Evolutionary conservation across 768 basidiomycete species (phyloP).

Genomic region (Mrakia hoshinonis): DNA sequence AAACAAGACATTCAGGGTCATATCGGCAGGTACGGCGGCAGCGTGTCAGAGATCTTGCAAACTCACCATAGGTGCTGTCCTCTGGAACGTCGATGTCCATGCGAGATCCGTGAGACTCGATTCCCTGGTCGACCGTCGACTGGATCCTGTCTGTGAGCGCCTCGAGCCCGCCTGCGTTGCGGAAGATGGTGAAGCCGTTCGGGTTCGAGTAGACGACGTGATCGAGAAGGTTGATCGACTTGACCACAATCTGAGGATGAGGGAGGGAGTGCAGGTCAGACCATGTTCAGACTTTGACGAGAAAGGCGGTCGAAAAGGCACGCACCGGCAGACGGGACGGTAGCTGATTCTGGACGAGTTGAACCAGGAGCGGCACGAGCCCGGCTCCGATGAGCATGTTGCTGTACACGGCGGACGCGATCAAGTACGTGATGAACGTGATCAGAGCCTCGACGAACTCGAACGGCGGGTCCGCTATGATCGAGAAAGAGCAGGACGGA

Average conservation of each 20-base stretch:
- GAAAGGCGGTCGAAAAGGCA: not conserved
- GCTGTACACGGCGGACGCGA: conserved; percentile 72
- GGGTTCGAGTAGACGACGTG: conserved; percentile 81
- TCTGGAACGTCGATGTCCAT: conserved; percentile 43
- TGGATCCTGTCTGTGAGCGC: conserved; percentile 77
- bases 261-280: not conserved
- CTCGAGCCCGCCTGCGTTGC: conserved; percentile 72
- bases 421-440: conserved; percentile 76
- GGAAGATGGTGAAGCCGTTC: conserved; percentile 80
- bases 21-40: not conserved
- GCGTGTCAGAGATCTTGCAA: not conserved
- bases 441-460: conserved; percentile 62
- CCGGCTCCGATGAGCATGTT: conserved; percentile 95
- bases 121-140: conserved; percentile 50
- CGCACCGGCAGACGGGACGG: conserved; percentile 55
- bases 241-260: conserved; percentile 56
- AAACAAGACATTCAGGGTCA: conserved; percentile 8
- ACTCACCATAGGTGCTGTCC: conserved; percentile 49
- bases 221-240: conserved; percentile 85
- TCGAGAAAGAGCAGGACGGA: not conserved
- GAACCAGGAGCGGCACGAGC: conserved; percentile 75
- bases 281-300: not conserved
- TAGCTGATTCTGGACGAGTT: conserved; percentile 70
- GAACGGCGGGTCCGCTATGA: conserved; percentile 35
- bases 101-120: conserved; percentile 49